Evolutionary conservation across 2,329 filamentous ascomycete genomes (phyloP).

Genomic region (Rutstroemia sp.): DNA sequence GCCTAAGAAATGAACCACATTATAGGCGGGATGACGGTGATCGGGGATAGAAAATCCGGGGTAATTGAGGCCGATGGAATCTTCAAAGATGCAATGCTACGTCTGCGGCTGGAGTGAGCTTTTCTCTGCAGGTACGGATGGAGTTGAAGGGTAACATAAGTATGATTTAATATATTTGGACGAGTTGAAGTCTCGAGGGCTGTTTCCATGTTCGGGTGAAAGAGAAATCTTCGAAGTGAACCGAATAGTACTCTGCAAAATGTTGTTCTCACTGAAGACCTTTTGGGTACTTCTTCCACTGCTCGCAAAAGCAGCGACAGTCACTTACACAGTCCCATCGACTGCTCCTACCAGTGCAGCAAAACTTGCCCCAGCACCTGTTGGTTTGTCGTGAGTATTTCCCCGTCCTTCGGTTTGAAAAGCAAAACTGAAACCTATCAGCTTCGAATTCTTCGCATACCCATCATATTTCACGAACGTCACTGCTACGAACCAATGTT

Average conservation of each 20-base stretch:
- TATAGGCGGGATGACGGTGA: not conserved
- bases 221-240: not conserved
- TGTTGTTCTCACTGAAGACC: no score
- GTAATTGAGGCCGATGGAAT: not conserved
- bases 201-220: no score
- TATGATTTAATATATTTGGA: not conserved
- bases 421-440: constrained; percentile 15
- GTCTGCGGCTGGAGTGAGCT: not conserved
- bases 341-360: constrained; percentile 17
- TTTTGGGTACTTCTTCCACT: not conserved
- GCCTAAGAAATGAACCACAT: not conserved
- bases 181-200: no score
- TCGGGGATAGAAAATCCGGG: not conserved
- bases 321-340: constrained; percentile 19
- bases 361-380: constrained; percentile 33
- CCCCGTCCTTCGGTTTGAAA: not conserved
- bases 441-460: constrained; percentile 50
- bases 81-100: not conserved
- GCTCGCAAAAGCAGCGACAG: not conserved
- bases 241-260: not conserved
- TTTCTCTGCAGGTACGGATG: not conserved
- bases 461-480: constrained; percentile 47
- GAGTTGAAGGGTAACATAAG: not conserved
- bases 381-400: constrained; percentile 38
- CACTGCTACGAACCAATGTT: constrained; percentile 41